Evolutionary conservation across 2,329 filamentous ascomycete species (phyloP).

Genomic region (Exophiala aquamarina): DNA sequence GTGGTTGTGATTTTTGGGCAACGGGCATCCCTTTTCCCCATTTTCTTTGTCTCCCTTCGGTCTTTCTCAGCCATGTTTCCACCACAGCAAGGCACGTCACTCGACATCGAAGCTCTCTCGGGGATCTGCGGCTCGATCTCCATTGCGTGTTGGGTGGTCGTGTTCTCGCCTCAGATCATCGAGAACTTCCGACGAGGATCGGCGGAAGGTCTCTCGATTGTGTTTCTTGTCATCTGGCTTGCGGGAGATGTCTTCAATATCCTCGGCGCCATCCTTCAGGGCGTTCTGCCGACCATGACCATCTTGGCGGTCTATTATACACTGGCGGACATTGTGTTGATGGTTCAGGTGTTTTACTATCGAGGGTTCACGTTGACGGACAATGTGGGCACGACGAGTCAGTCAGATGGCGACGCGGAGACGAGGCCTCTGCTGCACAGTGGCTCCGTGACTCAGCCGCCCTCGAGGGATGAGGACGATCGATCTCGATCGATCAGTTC

Average conservation of each 20-base stretch:
- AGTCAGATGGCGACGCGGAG: constrained; percentile 20
- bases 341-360: constrained; percentile 94
- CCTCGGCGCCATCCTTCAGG: constrained; percentile 84
- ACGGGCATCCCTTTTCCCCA: too few species aligned
- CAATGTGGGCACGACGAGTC: constrained; percentile 11
- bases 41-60: too few species aligned
- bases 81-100: constrained; percentile 50
- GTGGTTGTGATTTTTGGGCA: too few species aligned
- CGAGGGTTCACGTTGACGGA: constrained; percentile 64
- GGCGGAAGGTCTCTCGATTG: constrained; percentile 83
- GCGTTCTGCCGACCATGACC: constrained; percentile 91
- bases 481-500: constrained; percentile 8
- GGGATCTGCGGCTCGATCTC: constrained; percentile 94
- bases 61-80: constrained; percentile 27
- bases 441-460: constrained; percentile 15
- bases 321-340: constrained; percentile 81
- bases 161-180: constrained; percentile 95
- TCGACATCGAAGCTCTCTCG: constrained; percentile 87
- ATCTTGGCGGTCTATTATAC: constrained; percentile 95
- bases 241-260: constrained; percentile 96
- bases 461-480: constrained; percentile 18
- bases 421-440: constrained; percentile 27
- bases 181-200: constrained; percentile 86
- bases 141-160: constrained; percentile 96
- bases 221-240: constrained; percentile 92